Evolutionary conservation across 208 protist genomes (phyloP).

Genomic region (Crithidia thermophila): DNA sequence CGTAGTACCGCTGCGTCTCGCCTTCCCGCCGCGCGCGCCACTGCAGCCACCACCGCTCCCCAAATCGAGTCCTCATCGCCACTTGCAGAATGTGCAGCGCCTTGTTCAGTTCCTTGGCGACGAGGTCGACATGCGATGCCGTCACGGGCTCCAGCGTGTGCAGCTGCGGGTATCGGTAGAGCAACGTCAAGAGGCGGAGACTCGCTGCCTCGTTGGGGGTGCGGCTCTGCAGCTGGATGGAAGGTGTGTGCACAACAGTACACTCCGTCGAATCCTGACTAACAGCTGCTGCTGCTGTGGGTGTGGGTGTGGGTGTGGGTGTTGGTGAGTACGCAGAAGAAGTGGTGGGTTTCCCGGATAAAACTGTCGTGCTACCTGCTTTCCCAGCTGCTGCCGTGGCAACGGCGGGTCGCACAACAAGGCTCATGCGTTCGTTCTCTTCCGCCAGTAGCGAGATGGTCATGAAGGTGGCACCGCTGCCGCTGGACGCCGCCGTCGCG

Average conservation of each 20-base stretch:
- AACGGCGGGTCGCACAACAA: neutral
- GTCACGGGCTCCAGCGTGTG: conserved; percentile 41
- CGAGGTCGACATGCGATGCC: conserved; percentile 24
- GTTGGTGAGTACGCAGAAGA: no score
- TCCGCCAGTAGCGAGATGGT: conserved; percentile 3
- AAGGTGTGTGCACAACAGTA: conserved; percentile 21
- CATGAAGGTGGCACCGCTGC: no score
- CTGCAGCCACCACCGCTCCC: conserved; percentile 28
- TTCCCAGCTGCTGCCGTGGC: no score
- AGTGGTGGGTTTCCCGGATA: no score
- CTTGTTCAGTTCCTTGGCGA: conserved; percentile 58
- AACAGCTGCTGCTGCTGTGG: neutral
- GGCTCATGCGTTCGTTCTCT: conserved; percentile 2
- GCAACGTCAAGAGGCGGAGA: conserved; percentile 34
- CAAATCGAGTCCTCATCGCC: conserved; percentile 28
- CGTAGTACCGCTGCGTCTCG: conserved; percentile 41
- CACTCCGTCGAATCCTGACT: no score
- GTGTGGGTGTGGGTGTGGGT: neutral
- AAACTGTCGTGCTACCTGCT: no score
- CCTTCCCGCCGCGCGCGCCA: conserved; percentile 27
- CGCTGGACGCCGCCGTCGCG: no score
- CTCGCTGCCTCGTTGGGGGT: conserved; percentile 24
- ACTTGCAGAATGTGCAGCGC: conserved; percentile 41
- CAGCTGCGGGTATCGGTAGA: conserved; percentile 36
- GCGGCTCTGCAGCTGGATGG: conserved; percentile 16